Percentiles rank a stretch among this genome's conserved stretches.
Conservation (phyloP, 1,284 basidiomycete species). For the Uromyces viciae-fabae region DNA sequence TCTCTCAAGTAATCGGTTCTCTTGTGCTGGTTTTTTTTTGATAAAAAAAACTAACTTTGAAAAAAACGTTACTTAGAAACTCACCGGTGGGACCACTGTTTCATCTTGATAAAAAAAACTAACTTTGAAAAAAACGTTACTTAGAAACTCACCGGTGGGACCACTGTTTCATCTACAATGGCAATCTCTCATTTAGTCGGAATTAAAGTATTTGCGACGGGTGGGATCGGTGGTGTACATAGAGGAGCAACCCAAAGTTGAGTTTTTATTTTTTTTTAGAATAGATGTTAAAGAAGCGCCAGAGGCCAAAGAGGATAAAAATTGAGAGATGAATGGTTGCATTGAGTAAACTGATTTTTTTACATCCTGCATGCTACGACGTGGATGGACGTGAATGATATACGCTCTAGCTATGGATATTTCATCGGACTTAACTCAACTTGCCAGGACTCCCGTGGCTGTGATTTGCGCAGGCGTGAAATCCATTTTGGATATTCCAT, state of each 20-base stretch:
- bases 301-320: too few species aligned
- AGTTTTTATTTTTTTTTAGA: conserved; percentile 31
- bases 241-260: conserved; percentile 79
- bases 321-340: too few species aligned
- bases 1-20: conserved; percentile 53
- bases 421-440: conserved; percentile 79
- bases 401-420: conserved; percentile 74
- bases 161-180: conserved; percentile 55
- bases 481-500: conserved; percentile 87
- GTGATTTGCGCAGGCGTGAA: conserved; percentile 93
- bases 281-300: conserved; percentile 18
- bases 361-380: too few species aligned
- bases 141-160: conserved; percentile 47
- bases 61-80: background rate
- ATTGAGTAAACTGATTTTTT: too few species aligned
- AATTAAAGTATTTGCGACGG: conserved; percentile 55
- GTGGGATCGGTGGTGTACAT: conserved; percentile 76
- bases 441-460: conserved; percentile 74
- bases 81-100: conserved; percentile 44
- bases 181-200: conserved; percentile 52
- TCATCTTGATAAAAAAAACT: background rate
- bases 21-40: background rate
- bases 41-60: background rate
- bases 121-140: background rate
- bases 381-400: background rate